Base-by-base conservation (phyloP, 139 green algal species). In the Chlorella sp. region DNA sequence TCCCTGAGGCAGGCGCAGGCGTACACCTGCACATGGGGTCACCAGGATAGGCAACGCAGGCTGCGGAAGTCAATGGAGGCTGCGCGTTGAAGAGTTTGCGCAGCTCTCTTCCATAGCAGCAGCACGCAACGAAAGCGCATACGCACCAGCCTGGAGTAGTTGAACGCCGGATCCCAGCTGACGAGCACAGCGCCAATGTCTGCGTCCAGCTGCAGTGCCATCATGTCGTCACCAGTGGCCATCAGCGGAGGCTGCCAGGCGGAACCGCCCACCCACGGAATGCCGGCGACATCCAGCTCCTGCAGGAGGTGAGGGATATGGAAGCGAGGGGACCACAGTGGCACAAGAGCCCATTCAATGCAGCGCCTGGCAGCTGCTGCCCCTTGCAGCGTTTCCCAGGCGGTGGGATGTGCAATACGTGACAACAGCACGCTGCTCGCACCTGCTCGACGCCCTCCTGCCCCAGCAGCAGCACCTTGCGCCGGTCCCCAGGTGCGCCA, bases 121-220 rank as follows among this genome's bases (percentile, higher is more conserved):
- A n/a, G n/a, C n/a, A n/a, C n/a, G n/a, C n/a, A n/a, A n/a, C n/a
- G n/a, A n/a, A n/a, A n/a, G n/a, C 42, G 10, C 42, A 24, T 34
- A 68, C 70, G 33, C 67, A 78, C 74, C 27, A 87, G 50, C 24
- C 74, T 74, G n/a, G 31, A 51, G 73, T 91, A 91, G 17, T 30
- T 72, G 50, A 93, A 91, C 5, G 24, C 1, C 5, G 72, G 66
- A 63, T 93, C 88, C 77, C 80, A 91, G 17, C 85, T 84, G 30
- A 90, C 80, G 33, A 91, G 74, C 34, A 93, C 86, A 0, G 84
- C 86, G 0, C 86, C 82, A 23, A 93, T 84, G 33, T 35, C 29
- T 0, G 70, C 65, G 63, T 91, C 88, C 17, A 92, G 33, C 77
- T 86, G 70, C 51, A 77, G 27, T 1, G 42, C 35, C 29, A 70